phyloP scores from a whole-genome alignment of 2,329 filamentous ascomycete genomes.

The Paracoccidioides lutzii region DNA sequence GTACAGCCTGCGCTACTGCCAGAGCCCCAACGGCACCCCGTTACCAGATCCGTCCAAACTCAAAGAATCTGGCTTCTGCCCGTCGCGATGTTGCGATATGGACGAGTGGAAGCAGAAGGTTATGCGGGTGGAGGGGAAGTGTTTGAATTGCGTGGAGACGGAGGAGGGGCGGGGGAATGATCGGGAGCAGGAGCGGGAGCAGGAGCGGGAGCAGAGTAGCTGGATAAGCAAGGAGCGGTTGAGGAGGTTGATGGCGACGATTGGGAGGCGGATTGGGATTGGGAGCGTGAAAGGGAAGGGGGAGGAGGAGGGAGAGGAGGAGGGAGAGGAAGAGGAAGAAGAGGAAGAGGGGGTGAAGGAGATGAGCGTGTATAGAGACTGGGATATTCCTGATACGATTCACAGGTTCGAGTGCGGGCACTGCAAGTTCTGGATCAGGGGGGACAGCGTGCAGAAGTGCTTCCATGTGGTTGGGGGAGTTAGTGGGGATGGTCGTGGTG shows the following conservation, averaged over 20 bases:
- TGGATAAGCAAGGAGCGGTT: background rate
- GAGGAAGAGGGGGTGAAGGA: background rate
- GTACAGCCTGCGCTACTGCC: slow-evolving; percentile 9
- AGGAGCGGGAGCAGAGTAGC: background rate
- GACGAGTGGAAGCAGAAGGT: slow-evolving; percentile 6
- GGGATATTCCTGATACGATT: background rate
- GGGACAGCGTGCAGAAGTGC: background rate
- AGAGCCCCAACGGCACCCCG: slow-evolving; percentile 9
- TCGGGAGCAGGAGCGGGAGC: background rate
- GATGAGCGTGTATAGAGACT: background rate
- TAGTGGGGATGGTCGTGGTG: background rate
- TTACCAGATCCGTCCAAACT: slow-evolving; percentile 1
- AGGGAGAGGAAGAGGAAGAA: background rate
- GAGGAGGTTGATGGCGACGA: background rate
- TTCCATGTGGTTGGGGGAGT: background rate
- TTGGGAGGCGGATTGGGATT: background rate
- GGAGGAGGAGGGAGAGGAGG: background rate
- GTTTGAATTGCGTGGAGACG: slow-evolving; percentile 5
- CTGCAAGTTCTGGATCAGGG: background rate
- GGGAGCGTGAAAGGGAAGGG: background rate
- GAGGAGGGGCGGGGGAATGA: background rate
- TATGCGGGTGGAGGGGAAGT: background rate
- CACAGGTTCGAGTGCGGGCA: background rate
- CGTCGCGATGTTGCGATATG: slow-evolving; percentile 7
- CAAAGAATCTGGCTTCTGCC: background rate